These are phyloP conservation scores for Lycium ferocissimum DNA, from an alignment of 257 asterid genomes.

Conservation along the genomic window DNA sequence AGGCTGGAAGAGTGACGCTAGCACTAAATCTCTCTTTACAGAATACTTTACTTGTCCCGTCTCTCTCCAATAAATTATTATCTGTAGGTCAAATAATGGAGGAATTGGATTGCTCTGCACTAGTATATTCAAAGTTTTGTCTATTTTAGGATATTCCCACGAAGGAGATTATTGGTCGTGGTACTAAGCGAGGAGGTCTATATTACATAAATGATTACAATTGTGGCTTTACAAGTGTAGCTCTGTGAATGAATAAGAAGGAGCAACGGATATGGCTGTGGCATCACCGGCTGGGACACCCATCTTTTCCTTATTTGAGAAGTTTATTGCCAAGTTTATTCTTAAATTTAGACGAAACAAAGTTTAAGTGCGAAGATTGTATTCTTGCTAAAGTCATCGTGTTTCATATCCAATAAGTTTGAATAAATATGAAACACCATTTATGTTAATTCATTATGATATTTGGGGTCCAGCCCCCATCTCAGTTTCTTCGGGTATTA, in stretches of 20 bases:
- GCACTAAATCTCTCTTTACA: not conserved
- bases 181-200: no score
- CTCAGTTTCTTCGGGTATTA: not conserved
- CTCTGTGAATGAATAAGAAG: no score
- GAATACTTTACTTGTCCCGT: slow-evolving; percentile 20
- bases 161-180: not conserved
- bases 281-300: slow-evolving; percentile 14
- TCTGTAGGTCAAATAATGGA: not conserved
- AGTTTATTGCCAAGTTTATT: not conserved
- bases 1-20: not conserved
- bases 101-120: not conserved
- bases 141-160: slow-evolving; percentile 23
- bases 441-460: no score
- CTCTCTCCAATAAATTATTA: not conserved
- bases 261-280: slow-evolving; percentile 18
- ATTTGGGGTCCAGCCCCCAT: not conserved
- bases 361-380: no score
- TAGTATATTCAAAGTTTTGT: not conserved
- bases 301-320: slow-evolving; percentile 13
- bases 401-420: no score
- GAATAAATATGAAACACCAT: no score
- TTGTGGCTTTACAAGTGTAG: not conserved
- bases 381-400: no score
- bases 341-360: not conserved
- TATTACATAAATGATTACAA: no score